Base-by-base conservation (phyloP, 1,284 basidiomycete genomes). In the Acaromyces ingoldii region DNA sequence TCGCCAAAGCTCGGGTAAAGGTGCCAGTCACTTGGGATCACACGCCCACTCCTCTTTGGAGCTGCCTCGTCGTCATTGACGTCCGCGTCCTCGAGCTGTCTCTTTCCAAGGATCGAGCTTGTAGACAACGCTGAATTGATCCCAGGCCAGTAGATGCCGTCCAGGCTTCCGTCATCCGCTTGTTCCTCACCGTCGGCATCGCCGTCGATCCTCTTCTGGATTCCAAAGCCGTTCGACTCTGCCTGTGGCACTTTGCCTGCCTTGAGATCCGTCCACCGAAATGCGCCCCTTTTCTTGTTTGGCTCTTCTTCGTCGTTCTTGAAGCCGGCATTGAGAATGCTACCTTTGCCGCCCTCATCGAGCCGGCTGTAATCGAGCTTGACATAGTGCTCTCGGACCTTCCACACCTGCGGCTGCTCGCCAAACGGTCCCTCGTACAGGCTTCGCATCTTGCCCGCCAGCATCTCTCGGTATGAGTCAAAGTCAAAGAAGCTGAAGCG, bases 401-500 rank as follows among this genome's bases (percentile, higher is more conserved):
- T 78, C 80, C 81, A 82, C 13, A 82, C 80, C 61, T 82, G 81
- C 11, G 79, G 79, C 58, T 82, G 81, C 59, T 80, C 78, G 3
- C 80, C 81, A 57, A 79, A 81, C 10, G 77, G 76, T 0, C 80
- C 80, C 41, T 79, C 77, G 59, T 80, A 80, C 24, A 81, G 63
- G 19, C 77, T 76, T 15, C 74, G 53, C 71, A 80, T 75, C 42
- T 78, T 66, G 0, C 80, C 80, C 1, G 71, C 75, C 1, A 80
- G 65, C 67, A 81, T 78, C 45, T 80, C 75, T 26, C 79, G 75
- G 50, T 81, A 82, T 22, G 77, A 77, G 55, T 81, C 80, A 58
- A 81, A 82, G 54, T 82, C 80, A 61, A 82, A 79, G 60, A 81
- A 82, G 47, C 74, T 68, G 58, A 82, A 82, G 9, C 76, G 75